Conservation (phyloP, 1,139 yeast genomes). For the Suhomyces chickasaworum region DNA sequence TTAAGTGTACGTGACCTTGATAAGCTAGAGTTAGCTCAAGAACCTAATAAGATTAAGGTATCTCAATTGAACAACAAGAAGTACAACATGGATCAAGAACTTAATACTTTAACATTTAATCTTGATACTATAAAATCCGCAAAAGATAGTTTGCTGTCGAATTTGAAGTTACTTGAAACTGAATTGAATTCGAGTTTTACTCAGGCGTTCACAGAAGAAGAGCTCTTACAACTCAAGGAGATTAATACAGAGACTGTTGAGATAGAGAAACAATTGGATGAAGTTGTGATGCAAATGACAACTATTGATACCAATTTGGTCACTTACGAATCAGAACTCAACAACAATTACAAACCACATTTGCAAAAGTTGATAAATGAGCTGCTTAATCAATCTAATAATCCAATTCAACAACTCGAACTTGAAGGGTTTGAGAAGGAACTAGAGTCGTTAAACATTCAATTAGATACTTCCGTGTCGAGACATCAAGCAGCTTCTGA, state of each 20-base stretch:
- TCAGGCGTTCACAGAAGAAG: slow-evolving; percentile 50
- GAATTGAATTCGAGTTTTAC: slow-evolving; percentile 62
- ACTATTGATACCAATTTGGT: slow-evolving; percentile 55
- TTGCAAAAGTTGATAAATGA: slow-evolving; percentile 40
- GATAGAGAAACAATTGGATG: slow-evolving; percentile 45
- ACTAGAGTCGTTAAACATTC: slow-evolving; percentile 23
- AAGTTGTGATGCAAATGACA: slow-evolving; percentile 45
- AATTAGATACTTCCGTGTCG: slow-evolving; percentile 28
- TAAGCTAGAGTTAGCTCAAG: slow-evolving; percentile 39
- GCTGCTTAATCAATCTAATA: slow-evolving; percentile 26
- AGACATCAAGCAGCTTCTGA: slow-evolving; percentile 21
- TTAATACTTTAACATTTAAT: slow-evolving; percentile 27
- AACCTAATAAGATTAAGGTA: slow-evolving; percentile 45
- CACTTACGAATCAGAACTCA: slow-evolving; percentile 57
- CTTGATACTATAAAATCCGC: slow-evolving; percentile 27
- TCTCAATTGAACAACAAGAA: slow-evolving; percentile 45
- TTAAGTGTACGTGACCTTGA: slow-evolving; percentile 41
- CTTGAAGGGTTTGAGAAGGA: slow-evolving; percentile 37
- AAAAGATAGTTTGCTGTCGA: slow-evolving; percentile 30
- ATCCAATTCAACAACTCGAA: slow-evolving; percentile 42
- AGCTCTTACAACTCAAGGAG: slow-evolving; percentile 36
- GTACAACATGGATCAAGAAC: slow-evolving; percentile 46
- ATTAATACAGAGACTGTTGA: slow-evolving; percentile 42
- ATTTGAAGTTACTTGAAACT: slow-evolving; percentile 39
- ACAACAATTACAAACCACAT: slow-evolving; percentile 47